phyloP scores from a whole-genome alignment of 2,329 filamentous ascomycete genomes.

The Diaporthe ampelina region DNA sequence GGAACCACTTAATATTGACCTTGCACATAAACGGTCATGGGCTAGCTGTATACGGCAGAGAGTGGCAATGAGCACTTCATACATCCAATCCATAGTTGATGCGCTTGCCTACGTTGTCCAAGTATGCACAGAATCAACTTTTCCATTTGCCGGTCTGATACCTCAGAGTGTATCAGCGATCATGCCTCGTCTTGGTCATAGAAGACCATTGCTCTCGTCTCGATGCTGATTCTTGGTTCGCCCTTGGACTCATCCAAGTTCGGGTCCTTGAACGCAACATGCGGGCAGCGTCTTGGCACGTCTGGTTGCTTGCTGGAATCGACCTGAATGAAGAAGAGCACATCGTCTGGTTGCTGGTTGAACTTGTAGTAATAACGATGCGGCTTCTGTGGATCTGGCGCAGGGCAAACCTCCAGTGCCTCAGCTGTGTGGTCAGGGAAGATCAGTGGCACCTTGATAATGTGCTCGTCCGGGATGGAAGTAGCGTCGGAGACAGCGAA shows the following conservation, averaged over 20 bases:
- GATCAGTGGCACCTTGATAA: slow-evolving; percentile 55
- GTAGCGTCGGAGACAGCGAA: slow-evolving; percentile 58
- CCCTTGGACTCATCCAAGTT: slow-evolving; percentile 54
- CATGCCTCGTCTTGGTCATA: slow-evolving; percentile 48
- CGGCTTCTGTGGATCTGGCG: slow-evolving; percentile 42
- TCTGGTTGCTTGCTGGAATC: slow-evolving; percentile 53
- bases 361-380: slow-evolving; percentile 46
- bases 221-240: slow-evolving; percentile 66
- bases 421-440: slow-evolving; percentile 57
- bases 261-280: slow-evolving; percentile 66
- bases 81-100: background rate
- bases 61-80: background rate
- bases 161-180: background rate
- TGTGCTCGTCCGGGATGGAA: slow-evolving; percentile 56
- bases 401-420: slow-evolving; percentile 50
- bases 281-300: slow-evolving; percentile 66
- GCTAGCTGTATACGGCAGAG: slow-evolving; percentile 12
- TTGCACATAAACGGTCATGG: background rate
- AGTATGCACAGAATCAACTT: background rate
- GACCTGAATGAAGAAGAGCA: slow-evolving; percentile 43
- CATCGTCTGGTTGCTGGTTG: slow-evolving; percentile 40
- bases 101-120: background rate
- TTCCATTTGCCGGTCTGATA: background rate
- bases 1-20: background rate
- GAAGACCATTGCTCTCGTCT: slow-evolving; percentile 67